Evolutionary conservation across 2,329 filamentous ascomycete species (phyloP).

Genomic region (Lasiodiplodia theobromae): DNA sequence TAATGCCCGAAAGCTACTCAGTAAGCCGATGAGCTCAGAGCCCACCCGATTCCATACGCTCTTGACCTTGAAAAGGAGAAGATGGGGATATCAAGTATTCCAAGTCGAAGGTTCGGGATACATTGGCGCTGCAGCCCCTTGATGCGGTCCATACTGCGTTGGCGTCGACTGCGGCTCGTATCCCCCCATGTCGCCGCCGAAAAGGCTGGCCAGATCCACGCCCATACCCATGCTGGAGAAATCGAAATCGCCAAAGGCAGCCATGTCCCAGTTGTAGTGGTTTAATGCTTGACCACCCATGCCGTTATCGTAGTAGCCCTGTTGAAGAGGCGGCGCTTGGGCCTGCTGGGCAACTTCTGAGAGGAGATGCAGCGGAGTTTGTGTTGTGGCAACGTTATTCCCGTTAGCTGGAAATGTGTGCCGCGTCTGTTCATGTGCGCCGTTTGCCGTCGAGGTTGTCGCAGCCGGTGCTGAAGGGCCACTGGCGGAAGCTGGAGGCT

Average conservation of each 20-base stretch:
- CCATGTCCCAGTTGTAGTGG: slow-evolving; percentile 23
- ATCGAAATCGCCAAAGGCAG: slow-evolving; percentile 20
- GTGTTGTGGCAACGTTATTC: slow-evolving; percentile 36
- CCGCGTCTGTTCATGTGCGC: slow-evolving; percentile 29
- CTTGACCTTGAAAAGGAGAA: neutral
- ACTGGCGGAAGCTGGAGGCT: neutral
- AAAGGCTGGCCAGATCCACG: slow-evolving; percentile 25
- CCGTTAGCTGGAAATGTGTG: slow-evolving; percentile 45
- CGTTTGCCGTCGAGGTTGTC: slow-evolving; percentile 8
- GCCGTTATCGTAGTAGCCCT: slow-evolving; percentile 19
- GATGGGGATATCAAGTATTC: slow-evolving; percentile 9
- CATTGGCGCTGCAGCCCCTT: neutral
- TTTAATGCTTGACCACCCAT: neutral
- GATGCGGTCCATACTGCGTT: slow-evolving; percentile 5
- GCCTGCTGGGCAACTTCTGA: slow-evolving; percentile 45
- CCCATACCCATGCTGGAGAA: slow-evolving; percentile 25
- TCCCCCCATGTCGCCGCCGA: slow-evolving; percentile 18
- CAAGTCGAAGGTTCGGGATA: slow-evolving; percentile 16
- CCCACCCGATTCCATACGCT: neutral
- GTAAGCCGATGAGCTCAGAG: neutral
- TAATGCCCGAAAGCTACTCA: neutral
- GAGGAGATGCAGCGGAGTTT: slow-evolving; percentile 48
- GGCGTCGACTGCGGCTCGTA: slow-evolving; percentile 1
- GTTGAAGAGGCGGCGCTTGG: slow-evolving; percentile 26
- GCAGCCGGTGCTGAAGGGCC: slow-evolving; percentile 2